Evolutionary conservation across 495 filamentous ascomycete genomes (phyloP).

Genomic region (Aspergillus kassunensis): DNA sequence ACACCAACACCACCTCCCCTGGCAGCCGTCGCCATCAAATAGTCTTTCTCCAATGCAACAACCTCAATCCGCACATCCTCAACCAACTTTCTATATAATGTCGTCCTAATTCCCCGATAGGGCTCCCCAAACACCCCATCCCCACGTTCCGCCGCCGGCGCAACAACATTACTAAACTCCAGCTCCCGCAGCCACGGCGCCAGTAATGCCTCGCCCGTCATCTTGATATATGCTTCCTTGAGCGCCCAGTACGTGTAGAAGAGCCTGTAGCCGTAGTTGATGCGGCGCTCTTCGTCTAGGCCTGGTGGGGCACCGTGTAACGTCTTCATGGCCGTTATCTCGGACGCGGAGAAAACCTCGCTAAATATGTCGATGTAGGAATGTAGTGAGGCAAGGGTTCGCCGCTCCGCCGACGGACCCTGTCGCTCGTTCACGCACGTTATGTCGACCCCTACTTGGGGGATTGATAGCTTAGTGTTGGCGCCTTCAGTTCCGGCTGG

Average conservation of each 20-base stretch:
- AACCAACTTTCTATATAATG: constrained; percentile 44
- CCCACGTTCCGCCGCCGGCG: constrained; percentile 38
- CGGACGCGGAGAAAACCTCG: constrained; percentile 66
- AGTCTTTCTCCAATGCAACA: constrained; percentile 56
- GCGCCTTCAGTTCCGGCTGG: background rate
- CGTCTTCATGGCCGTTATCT: constrained; percentile 56
- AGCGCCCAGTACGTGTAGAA: constrained; percentile 90
- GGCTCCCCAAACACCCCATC: constrained; percentile 35
- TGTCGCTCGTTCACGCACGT: constrained; percentile 68
- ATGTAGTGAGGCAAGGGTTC: constrained; percentile 52
- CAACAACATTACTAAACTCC: constrained; percentile 62
- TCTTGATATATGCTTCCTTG: constrained; percentile 90
- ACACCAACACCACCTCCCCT: constrained; percentile 29
- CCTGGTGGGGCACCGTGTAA: constrained; percentile 5
- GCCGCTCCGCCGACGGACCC: constrained; percentile 35
- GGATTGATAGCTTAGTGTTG: too few relatives aligned
- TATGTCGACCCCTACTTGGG: constrained; percentile 62
- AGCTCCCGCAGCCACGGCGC: constrained; percentile 71
- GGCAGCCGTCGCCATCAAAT: constrained; percentile 57
- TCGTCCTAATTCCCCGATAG: constrained; percentile 49
- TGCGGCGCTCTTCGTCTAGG: constrained; percentile 2
- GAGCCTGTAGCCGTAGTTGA: constrained; percentile 60
- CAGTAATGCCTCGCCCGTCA: constrained; percentile 83
- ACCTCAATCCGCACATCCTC: constrained; percentile 58
- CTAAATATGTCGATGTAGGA: constrained; percentile 72